Base-by-base conservation (phyloP, 192 early-diverging fungal species). In the Umbelopsis sp. region DNA sequence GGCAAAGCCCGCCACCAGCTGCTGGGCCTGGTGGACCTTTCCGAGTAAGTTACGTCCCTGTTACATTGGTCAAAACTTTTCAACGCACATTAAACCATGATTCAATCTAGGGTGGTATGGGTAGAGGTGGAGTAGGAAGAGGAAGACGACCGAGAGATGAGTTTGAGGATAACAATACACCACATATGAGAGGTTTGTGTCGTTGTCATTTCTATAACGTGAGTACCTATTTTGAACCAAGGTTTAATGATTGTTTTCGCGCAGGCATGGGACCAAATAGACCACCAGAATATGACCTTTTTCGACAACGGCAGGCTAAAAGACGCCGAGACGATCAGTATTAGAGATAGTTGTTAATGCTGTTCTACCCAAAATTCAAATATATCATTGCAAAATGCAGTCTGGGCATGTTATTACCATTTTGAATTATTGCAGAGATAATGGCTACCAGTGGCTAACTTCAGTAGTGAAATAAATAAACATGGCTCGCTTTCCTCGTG, bases 201-300 rank as follows among this genome's bases (percentile, higher is more conserved):
- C 18, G 35, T 18, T 12, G 46, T n/a, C 3, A 18, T 21, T 20
- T 30, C 46, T 50, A 37, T 52, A 4, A 20, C 11, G 9, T 52
- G 2, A n/a, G 20, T 16, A 37, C 49, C 15, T 30, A 10, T 5
- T 67, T 23, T 30, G 27, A 30, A 30, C 27, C 27, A 30, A 50
- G 15, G n/a, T 20, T 27, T 25, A 27, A 66, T 58, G n/a, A 20
- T 66, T 18, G 13, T 35, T 12, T 58, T 41, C 6, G 37, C 5
- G 37, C 37, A 78, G 76, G 78, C 21, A 79, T 79, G 30, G 85
- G 85, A 12, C 81, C 82, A 21, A 87, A 87, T 55, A 72, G 85
- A 33, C 83, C 85, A 18, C 85, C 85, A 21, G 85, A 87, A 65
- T 84, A 76, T 68, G 85, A 87, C 68, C 49, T 87, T 4, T 87